These are phyloP conservation scores for Cordia subcordata DNA, from an alignment of 257 asterid species.

Conservation along the genomic window DNA sequence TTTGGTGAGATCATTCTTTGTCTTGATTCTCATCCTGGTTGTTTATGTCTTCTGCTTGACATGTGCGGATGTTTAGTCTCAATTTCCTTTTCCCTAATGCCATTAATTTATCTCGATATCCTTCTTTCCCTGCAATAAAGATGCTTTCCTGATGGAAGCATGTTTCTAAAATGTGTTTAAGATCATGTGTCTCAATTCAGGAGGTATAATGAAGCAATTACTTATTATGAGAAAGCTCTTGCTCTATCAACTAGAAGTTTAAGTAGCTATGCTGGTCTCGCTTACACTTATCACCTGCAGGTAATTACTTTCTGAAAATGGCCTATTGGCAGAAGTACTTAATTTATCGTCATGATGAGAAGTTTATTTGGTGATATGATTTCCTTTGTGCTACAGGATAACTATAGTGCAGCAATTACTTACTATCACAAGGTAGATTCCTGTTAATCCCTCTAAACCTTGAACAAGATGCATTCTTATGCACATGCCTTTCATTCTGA, in stretches of 20 bases:
- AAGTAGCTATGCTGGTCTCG: conserved; percentile 95
- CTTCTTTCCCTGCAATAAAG: neutral
- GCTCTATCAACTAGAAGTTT: conserved; percentile 84
- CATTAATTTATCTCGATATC: neutral
- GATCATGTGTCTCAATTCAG: conserved; percentile 36
- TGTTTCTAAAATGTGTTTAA: neutral
- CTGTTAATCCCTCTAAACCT: neutral
- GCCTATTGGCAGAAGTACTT: neutral
- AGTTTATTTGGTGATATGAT: neutral
- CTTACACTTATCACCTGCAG: conserved; percentile 91
- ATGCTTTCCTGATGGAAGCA: neutral
- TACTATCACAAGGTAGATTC: conserved; percentile 97
- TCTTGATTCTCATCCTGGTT: no score
- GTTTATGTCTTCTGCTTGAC: no score
- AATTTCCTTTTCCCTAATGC: no score
- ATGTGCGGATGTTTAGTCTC: no score
- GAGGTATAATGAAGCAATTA: conserved; percentile 82
- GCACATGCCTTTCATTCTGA: neutral
- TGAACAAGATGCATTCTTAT: neutral
- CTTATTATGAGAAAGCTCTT: conserved; percentile 87
- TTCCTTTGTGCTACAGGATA: conserved; percentile 49
- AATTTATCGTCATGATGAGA: neutral
- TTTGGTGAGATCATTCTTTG: no score
- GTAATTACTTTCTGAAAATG: conserved; percentile 21
- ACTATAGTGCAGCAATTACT: conserved; percentile 69